phyloP scores from a whole-genome alignment of 257 asterid species.

The Solanum peruvianum region DNA sequence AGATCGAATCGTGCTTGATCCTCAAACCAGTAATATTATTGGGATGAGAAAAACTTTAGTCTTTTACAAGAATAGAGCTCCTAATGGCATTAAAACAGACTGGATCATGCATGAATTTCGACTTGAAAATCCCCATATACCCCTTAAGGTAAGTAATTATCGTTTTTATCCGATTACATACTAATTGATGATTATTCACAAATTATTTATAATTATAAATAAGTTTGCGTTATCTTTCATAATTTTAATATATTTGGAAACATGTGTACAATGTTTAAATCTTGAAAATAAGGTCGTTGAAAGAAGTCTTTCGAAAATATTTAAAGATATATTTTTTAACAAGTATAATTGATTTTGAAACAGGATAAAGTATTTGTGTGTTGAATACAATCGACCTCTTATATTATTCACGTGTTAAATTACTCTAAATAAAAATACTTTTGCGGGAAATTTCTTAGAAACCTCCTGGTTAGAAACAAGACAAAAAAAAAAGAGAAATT shows the following conservation, averaged over 20 bases:
- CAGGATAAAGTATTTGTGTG: neutral
- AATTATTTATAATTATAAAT: neutral
- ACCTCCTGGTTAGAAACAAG: neutral
- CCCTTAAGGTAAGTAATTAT: conserved; percentile 29
- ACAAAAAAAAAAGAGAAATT: neutral
- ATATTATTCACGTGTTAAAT: neutral
- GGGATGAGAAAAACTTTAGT: conserved; percentile 78
- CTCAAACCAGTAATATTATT: conserved; percentile 7
- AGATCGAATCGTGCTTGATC: conserved; percentile 39
- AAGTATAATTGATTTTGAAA: neutral
- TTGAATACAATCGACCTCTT: neutral
- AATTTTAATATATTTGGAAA: neutral
- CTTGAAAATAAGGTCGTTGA: neutral
- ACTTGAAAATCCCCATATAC: conserved; percentile 40
- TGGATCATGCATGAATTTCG: conserved; percentile 82
- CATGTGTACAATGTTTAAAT: neutral
- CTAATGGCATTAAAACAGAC: conserved; percentile 51
- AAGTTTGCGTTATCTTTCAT: neutral
- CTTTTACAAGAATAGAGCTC: conserved; percentile 61
- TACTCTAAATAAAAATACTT: neutral
- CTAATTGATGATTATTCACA: neutral
- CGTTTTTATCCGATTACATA: neutral
- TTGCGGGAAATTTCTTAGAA: conserved; percentile 16
- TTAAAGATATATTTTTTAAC: neutral
- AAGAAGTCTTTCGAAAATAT: neutral